Conservation (phyloP, 495 filamentous ascomycete species). For the Aspergillus biplanus region DNA sequence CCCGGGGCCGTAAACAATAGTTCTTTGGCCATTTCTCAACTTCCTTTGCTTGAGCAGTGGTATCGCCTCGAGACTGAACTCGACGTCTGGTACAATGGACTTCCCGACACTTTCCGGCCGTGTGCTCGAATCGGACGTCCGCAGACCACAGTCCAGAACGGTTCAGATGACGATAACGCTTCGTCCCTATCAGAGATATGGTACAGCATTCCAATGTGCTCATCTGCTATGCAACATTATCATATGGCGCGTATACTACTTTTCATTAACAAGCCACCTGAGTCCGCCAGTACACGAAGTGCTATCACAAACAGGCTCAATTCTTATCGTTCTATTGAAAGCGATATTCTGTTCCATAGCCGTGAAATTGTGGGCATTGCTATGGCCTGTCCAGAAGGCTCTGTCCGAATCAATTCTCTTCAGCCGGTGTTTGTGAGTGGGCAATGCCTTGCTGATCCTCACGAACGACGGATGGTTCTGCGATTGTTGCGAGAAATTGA, state of each 20-base stretch:
- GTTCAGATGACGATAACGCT: slow-evolving; percentile 33
- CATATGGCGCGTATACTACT: slow-evolving; percentile 67
- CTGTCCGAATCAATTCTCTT: slow-evolving; percentile 60
- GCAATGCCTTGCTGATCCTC: slow-evolving; percentile 56
- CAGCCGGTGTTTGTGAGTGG: slow-evolving; percentile 67
- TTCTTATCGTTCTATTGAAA: slow-evolving; percentile 56
- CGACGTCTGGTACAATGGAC: slow-evolving; percentile 60
- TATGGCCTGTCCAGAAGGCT: slow-evolving; percentile 56
- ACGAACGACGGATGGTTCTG: slow-evolving; percentile 55
- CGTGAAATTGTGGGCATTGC: slow-evolving; percentile 62
- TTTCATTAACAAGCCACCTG: slow-evolving; percentile 63
- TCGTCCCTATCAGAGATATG: slow-evolving; percentile 60
- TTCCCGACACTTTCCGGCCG: slow-evolving; percentile 61
- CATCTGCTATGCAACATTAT: slow-evolving; percentile 66
- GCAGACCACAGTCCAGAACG: slow-evolving; percentile 23
- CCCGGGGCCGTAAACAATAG: slow-evolving; percentile 35
- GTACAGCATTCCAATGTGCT: slow-evolving; percentile 66
- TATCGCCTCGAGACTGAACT: slow-evolving; percentile 56
- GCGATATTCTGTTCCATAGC: slow-evolving; percentile 58
- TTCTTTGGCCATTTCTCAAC: slow-evolving; percentile 54
- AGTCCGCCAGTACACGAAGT: slow-evolving; percentile 53
- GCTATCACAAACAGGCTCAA: slow-evolving; percentile 55
- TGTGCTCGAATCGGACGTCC: slow-evolving; percentile 44
- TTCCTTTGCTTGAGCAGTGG: slow-evolving; percentile 60
- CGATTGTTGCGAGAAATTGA: slow-evolving; percentile 61